Evolutionary conservation across 768 basidiomycete species (phyloP).

Genomic region (Phaeotremella fagi): DNA sequence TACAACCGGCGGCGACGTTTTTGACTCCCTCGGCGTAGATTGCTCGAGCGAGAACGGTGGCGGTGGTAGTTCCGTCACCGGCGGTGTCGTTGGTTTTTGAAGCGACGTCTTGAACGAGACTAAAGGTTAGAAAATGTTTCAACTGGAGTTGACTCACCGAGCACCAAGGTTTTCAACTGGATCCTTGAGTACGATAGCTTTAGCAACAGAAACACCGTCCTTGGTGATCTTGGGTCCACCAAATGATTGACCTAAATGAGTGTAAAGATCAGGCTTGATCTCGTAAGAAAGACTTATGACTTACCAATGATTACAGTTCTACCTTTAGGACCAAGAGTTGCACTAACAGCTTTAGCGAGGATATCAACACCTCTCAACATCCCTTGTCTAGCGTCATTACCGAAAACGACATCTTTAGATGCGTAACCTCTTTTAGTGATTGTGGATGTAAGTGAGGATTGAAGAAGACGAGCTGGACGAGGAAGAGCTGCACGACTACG

Average conservation of each 20-base stretch:
- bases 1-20: slow-evolving; percentile 98
- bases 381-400: slow-evolving; percentile 86
- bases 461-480: slow-evolving; percentile 36
- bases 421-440: slow-evolving; percentile 42
- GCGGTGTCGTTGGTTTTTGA: slow-evolving; percentile 95
- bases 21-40: slow-evolving; percentile 99
- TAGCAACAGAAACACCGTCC: slow-evolving; percentile 97
- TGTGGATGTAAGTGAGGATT: slow-evolving; percentile 20
- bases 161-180: slow-evolving; percentile 99
- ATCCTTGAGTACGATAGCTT: slow-evolving; percentile 88
- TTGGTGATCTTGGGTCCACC: slow-evolving; percentile 81
- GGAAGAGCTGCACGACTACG: slow-evolving; percentile 41
- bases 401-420: slow-evolving; percentile 88
- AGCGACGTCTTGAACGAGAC: slow-evolving; percentile 91
- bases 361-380: slow-evolving; percentile 95
- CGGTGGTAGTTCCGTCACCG: slow-evolving; percentile 96
- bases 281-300: slow-evolving; percentile 16
- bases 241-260: slow-evolving; percentile 46
- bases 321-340: slow-evolving; percentile 96
- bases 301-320: slow-evolving; percentile 97
- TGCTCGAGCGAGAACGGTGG: slow-evolving; percentile 91
- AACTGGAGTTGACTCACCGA: slow-evolving; percentile 57
- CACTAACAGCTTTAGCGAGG: slow-evolving; percentile 92
- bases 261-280: background rate
- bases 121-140: too few relatives aligned